A percentile compares a stretch with the other conserved stretches of the same genome.
These are phyloP conservation scores for Lactifluus subvellereus DNA, from an alignment of 768 basidiomycete genomes.

Conservation along the genomic window DNA sequence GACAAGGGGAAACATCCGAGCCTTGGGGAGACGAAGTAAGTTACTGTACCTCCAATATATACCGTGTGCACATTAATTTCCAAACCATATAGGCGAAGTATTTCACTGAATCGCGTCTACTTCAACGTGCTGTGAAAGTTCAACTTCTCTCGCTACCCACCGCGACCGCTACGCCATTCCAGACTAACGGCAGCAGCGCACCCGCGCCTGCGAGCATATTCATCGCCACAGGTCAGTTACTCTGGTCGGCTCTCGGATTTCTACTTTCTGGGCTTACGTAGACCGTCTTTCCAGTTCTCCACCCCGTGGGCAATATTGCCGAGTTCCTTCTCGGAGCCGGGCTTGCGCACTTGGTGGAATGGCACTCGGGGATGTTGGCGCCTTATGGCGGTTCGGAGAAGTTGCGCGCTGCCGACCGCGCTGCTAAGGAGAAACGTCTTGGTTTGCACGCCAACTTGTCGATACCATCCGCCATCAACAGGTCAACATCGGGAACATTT, in stretches of 20 bases:
- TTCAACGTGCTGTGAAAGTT: slow-evolving; percentile 73
- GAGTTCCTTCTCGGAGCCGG: slow-evolving; percentile 81
- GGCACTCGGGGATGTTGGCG: slow-evolving; percentile 95
- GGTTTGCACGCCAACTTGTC: slow-evolving; percentile 62
- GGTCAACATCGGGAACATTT: slow-evolving; percentile 33
- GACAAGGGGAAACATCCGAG: slow-evolving; percentile 74
- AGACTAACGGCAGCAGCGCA: slow-evolving; percentile 47
- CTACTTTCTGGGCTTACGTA: background rate
- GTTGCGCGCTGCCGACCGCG: slow-evolving; percentile 76
- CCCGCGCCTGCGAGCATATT: slow-evolving; percentile 75
- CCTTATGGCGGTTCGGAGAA: slow-evolving; percentile 80
- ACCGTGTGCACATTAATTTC: background rate
- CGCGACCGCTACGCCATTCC: slow-evolving; percentile 76
- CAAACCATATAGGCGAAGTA: slow-evolving; percentile 63
- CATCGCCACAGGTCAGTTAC: slow-evolving; percentile 69
- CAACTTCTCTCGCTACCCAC: slow-evolving; percentile 76
- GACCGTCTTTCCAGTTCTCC: slow-evolving; percentile 48
- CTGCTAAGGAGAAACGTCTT: slow-evolving; percentile 67
- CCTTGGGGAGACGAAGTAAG: slow-evolving; percentile 85
- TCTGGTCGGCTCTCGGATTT: background rate
- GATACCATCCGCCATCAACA: slow-evolving; percentile 42
- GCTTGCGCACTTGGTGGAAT: slow-evolving; percentile 88
- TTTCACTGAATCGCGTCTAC: slow-evolving; percentile 85
- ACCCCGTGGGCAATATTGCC: slow-evolving; percentile 93
- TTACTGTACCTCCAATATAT: slow-evolving; percentile 8